These are phyloP conservation scores for Alnus rubra DNA, from an alignment of 306 rosid species.

Conservation along the genomic window DNA sequence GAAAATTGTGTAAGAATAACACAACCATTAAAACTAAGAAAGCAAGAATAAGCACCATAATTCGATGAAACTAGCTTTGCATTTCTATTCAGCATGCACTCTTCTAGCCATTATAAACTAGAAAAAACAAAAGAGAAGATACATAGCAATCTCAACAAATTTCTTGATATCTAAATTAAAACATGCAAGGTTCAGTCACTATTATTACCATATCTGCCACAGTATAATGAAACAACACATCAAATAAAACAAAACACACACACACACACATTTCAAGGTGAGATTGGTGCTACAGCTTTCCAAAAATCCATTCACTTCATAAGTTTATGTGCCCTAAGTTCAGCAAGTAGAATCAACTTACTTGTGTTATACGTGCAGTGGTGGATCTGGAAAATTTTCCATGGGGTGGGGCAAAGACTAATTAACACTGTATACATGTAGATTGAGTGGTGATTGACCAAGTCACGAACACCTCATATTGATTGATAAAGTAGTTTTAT, in stretches of 20 bases:
- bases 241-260: neutral
- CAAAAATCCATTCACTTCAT: neutral
- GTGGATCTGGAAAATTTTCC: neutral
- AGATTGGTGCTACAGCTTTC: neutral
- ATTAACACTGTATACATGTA: neutral
- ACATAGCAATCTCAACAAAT: neutral
- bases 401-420: neutral
- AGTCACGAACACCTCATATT: no score
- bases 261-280: neutral
- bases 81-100: neutral
- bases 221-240: neutral
- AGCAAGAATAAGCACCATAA: constrained; percentile 20
- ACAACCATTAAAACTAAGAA: constrained; percentile 19
- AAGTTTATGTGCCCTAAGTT: neutral
- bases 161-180: neutral
- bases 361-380: neutral
- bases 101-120: neutral
- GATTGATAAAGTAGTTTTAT: no score
- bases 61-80: constrained; percentile 8
- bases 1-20: constrained; percentile 38
- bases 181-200: neutral
- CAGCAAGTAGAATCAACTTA: neutral
- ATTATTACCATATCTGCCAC: neutral
- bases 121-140: neutral
- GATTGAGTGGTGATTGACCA: neutral